phyloP scores from a whole-genome alignment of 495 filamentous ascomycete genomes.

The Sphaerosporella brunnea region DNA sequence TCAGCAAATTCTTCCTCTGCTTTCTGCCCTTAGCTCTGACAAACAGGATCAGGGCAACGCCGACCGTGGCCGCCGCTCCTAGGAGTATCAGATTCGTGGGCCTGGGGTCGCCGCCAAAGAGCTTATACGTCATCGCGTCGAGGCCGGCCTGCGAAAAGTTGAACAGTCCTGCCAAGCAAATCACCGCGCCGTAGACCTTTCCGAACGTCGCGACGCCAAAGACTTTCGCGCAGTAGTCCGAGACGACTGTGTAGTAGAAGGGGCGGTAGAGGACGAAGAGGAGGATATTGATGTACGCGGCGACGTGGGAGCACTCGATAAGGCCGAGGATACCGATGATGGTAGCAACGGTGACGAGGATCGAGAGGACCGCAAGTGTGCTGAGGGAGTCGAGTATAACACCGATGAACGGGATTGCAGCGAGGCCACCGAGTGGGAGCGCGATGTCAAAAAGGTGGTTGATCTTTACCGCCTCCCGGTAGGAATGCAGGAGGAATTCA shows the following conservation, averaged over 20 bases:
- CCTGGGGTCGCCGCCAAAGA: slow-evolving; percentile 52
- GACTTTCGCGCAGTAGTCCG: slow-evolving; percentile 83
- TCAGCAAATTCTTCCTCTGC: slow-evolving; percentile 26
- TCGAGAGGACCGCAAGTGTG: slow-evolving; percentile 54
- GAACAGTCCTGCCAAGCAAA: slow-evolving; percentile 68
- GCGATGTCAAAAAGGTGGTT: slow-evolving; percentile 82
- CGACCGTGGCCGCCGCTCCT: slow-evolving; percentile 39
- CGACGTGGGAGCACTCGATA: slow-evolving; percentile 43
- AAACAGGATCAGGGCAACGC: slow-evolving; percentile 40
- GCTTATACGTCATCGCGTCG: slow-evolving; percentile 59
- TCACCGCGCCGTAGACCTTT: slow-evolving; percentile 87
- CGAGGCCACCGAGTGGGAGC: slow-evolving; percentile 67
- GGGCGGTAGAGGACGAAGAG: slow-evolving; percentile 67
- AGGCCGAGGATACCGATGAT: slow-evolving; percentile 64
- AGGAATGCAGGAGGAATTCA: slow-evolving; percentile 48
- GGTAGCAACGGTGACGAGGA: slow-evolving; percentile 57
- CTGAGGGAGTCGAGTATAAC: slow-evolving; percentile 57
- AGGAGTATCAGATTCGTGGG: slow-evolving; percentile 63
- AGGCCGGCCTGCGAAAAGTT: slow-evolving; percentile 76
- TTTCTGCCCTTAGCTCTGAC: slow-evolving; percentile 33
- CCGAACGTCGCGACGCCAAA: slow-evolving; percentile 93
- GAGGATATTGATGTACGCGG: slow-evolving; percentile 59
- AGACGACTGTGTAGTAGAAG: slow-evolving; percentile 60
- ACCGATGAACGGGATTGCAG: slow-evolving; percentile 79
- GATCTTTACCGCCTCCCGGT: slow-evolving; percentile 41